Base-by-base conservation (phyloP, 768 basidiomycete genomes). In the Agrocybe praecox region DNA sequence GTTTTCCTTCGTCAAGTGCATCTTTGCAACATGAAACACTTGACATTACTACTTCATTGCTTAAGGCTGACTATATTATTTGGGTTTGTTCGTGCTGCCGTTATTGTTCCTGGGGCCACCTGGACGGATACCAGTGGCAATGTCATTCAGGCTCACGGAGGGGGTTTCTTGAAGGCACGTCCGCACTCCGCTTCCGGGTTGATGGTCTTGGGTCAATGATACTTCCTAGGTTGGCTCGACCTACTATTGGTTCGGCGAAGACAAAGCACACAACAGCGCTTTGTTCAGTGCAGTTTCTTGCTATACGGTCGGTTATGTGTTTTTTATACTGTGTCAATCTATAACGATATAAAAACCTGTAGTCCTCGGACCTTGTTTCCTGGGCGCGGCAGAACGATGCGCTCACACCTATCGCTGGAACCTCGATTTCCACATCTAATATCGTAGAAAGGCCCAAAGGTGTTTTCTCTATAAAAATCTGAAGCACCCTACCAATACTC, bases 361-460 rank as follows among this genome's bases (percentile, higher is more conserved):
- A 76, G 80, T 86, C 84, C 0, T 74, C 72, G 7, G 83, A 87
- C 57, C 64, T 87, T 29, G 68, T 69, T 29, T 78, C 70, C 23
- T 87, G 85, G 85, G 65, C 80, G 7, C 80, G 85, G 46, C 82
- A 85, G 56, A 83, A 78, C 50, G 79, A 86, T 68, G 85, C 85
- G 0, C 68, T 87, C 21, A 79, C 76, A 1, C 85, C 85, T 0
- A 71, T 83, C 17, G 62, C 74, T 18, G 79, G 78, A 1, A 85
- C 83, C 0, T 83, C 76, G 69, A 85, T 86, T 29, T 85, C 84
- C 0, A 79, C 75, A 11, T 76, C 75, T 19, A 80, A 85, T 59
- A 78, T 87, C 33, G 83, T 87, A 1, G 85, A 87, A 63, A 73
- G 85, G 7, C 85, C 85, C 0, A 87, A 87, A 74, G 84, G 84